phyloP scores from a whole-genome alignment of 371 early-diverging fungal species.

The Syncephalastrum monosporum region DNA sequence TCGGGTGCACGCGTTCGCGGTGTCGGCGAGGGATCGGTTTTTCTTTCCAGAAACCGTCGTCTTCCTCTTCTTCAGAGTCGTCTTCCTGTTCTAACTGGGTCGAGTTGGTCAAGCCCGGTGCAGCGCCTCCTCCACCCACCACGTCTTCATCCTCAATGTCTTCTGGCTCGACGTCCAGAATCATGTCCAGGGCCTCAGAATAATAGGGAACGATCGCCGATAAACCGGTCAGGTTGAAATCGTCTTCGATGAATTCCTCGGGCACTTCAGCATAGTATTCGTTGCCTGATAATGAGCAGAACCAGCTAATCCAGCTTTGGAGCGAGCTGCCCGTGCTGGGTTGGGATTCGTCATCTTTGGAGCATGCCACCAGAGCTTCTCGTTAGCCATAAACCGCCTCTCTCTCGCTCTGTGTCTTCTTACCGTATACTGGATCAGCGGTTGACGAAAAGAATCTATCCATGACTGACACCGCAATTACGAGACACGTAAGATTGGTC shows the following conservation, averaged over 20 bases:
- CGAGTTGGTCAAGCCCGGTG: conserved; percentile 13
- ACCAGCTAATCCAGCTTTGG: conserved; percentile 86
- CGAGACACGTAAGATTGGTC: not conserved
- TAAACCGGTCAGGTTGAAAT: conserved; percentile 92
- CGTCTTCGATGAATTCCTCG: conserved; percentile 88
- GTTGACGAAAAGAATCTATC: conserved; percentile 7
- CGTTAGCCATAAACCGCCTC: too few relatives aligned
- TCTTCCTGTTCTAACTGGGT: not conserved
- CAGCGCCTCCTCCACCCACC: not conserved
- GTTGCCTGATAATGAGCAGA: conserved; percentile 78
- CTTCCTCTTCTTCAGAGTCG: conserved; percentile 24
- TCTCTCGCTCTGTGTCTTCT: not conserved
- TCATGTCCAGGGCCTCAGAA: conserved; percentile 78
- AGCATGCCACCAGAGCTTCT: too few relatives aligned
- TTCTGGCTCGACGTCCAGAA: conserved; percentile 81
- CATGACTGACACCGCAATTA: conserved; percentile 4
- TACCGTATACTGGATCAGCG: conserved; percentile 4
- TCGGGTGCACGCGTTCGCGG: conserved; percentile 27
- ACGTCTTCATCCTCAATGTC: conserved; percentile 26
- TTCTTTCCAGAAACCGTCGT: conserved; percentile 40
- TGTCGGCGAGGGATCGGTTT: conserved; percentile 9
- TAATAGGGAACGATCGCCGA: conserved; percentile 80
- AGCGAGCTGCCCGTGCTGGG: conserved; percentile 25
- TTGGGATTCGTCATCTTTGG: conserved; percentile 19
- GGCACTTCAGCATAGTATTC: conserved; percentile 87